A percentile compares a stretch with the other conserved stretches of the same genome.
Evolutionary conservation across 2,329 filamentous ascomycete genomes (phyloP).

Genomic region (Xylariaceae sp.): DNA sequence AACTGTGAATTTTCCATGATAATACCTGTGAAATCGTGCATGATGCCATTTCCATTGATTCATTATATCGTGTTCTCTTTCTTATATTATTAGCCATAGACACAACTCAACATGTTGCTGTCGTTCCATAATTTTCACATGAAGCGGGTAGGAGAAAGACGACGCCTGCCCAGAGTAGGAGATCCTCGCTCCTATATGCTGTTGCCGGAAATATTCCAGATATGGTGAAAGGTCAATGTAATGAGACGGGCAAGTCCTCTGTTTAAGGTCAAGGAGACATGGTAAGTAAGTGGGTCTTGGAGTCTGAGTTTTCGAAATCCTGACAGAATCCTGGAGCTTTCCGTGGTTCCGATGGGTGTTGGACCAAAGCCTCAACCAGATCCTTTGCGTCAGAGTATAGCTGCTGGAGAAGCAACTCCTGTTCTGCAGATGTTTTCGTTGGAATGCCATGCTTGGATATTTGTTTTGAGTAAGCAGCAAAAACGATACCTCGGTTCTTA

Average conservation of each 20-base stretch:
- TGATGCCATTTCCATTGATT: no score
- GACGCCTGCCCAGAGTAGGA: no score
- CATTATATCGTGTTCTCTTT: no score
- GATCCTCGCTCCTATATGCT: no score
- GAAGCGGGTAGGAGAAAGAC: no score
- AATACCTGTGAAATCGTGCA: no score
- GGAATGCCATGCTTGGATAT: slow-evolving; percentile 17
- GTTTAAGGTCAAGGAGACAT: background rate
- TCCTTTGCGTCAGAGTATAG: slow-evolving; percentile 25
- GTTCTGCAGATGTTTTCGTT: slow-evolving; percentile 22
- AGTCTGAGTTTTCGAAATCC: background rate
- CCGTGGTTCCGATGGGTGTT: background rate
- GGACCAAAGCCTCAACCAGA: slow-evolving; percentile 23
- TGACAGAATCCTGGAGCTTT: background rate
- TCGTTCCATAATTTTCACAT: no score
- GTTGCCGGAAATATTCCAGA: no score
- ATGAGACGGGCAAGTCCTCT: slow-evolving; percentile 1
- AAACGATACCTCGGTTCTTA: slow-evolving; percentile 31
- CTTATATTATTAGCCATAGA: no score
- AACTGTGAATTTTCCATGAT: no score
- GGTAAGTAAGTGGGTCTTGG: background rate
- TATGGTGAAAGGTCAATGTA: no score
- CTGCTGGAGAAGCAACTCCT: slow-evolving; percentile 21
- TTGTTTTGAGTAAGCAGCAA: slow-evolving; percentile 32
- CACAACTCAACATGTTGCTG: no score